These are phyloP conservation scores for Fusarium sulawesiense DNA, from an alignment of 2,329 filamentous ascomycete genomes.

Conservation along the genomic window DNA sequence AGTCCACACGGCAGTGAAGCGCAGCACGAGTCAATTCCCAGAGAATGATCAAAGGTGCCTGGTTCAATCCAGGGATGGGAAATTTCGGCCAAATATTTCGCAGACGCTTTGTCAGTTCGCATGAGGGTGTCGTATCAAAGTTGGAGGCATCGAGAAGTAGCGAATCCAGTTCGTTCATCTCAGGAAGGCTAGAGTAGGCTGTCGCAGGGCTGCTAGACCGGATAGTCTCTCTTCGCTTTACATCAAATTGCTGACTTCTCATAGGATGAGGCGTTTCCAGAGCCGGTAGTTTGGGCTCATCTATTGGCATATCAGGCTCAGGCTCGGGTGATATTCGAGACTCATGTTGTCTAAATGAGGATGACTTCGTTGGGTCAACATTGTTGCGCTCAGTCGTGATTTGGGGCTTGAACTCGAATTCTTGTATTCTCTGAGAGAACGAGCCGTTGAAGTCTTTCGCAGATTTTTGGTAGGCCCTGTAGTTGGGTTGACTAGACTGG, in stretches of 20 bases:
- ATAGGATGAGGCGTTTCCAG: neutral
- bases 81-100: constrained; percentile 56
- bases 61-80: constrained; percentile 52
- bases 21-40: constrained; percentile 66
- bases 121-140: neutral
- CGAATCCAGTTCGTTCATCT: constrained; percentile 22
- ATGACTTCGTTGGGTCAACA: neutral
- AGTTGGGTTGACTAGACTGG: neutral
- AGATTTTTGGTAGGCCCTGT: neutral
- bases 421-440: constrained; percentile 21
- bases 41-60: constrained; percentile 60
- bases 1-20: constrained; percentile 57
- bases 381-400: neutral
- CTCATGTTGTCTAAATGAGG: constrained; percentile 8
- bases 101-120: constrained; percentile 46
- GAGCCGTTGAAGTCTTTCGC: neutral
- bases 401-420: constrained; percentile 20
- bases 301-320: constrained; percentile 2
- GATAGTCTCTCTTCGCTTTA: constrained; percentile 2
- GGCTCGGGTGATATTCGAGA: constrained; percentile 14
- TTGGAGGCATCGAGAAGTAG: constrained; percentile 2
- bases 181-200: constrained; percentile 37
- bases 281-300: constrained; percentile 27
- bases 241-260: neutral
- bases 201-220: constrained; percentile 26